Evolutionary conservation across 2,329 filamentous ascomycete genomes (phyloP).

Genomic region (Clonostachys solani): DNA sequence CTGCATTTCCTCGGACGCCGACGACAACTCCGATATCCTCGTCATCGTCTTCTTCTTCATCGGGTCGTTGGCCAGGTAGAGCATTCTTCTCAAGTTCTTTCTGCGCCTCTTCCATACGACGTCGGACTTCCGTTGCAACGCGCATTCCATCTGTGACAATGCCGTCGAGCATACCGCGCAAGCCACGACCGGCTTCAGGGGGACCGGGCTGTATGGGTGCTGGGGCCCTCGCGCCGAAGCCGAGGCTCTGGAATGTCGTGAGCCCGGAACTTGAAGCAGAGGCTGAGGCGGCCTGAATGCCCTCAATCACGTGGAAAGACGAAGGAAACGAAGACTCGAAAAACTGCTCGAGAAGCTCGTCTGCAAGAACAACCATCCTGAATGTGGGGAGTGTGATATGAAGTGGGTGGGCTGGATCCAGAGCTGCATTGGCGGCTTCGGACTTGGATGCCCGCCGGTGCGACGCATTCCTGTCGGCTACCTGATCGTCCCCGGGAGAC

Average conservation of each 20-base stretch:
- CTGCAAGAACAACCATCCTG: conserved; percentile 95
- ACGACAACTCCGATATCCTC: conserved; percentile 43
- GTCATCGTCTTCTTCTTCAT: conserved; percentile 69
- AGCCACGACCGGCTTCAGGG: conserved; percentile 59
- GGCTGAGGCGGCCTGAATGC: conserved; percentile 28
- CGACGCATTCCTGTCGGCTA: conserved; percentile 9
- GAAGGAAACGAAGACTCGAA: conserved; percentile 94
- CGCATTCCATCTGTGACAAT: conserved; percentile 98
- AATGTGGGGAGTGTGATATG: conserved; percentile 97
- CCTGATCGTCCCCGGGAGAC: conserved; percentile 24
- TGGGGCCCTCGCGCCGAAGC: conserved; percentile 40
- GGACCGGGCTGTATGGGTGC: conserved; percentile 34
- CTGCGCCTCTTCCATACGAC: conserved; percentile 94
- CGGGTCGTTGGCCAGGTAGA: conserved; percentile 54
- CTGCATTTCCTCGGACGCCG: conserved; percentile 26
- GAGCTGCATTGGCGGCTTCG: conserved; percentile 79
- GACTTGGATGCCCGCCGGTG: conserved; percentile 51
- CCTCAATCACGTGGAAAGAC: conserved; percentile 83
- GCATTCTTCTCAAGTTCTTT: conserved; percentile 84
- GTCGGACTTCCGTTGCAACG: conserved; percentile 85
- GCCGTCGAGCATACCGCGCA: conserved; percentile 91
- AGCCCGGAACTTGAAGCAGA: conserved; percentile 54
- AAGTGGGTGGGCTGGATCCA: conserved; percentile 88
- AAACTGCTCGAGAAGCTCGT: conserved; percentile 93
- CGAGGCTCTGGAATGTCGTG: conserved; percentile 78